These are phyloP conservation scores for Neofusicoccum umdonicola DNA, from an alignment of 2,329 filamentous ascomycete genomes.

Conservation along the genomic window DNA sequence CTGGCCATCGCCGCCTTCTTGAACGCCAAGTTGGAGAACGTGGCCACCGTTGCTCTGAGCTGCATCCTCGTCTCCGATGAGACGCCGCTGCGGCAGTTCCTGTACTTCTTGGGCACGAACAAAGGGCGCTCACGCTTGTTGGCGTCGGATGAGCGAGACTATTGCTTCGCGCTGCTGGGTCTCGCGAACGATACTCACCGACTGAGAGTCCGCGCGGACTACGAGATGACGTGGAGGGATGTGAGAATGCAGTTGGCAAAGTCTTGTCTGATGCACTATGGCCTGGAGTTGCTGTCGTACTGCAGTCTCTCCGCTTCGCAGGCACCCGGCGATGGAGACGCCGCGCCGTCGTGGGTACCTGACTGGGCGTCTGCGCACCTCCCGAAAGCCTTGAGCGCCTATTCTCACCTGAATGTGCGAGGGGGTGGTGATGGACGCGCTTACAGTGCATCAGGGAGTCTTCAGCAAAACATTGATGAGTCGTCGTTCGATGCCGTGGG, in stretches of 20 bases:
- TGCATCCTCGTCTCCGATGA: background rate
- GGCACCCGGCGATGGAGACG: background rate
- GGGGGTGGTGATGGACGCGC: background rate
- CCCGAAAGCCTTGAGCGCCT: background rate
- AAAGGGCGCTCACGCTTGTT: background rate
- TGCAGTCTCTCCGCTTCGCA: background rate
- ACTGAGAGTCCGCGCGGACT: background rate
- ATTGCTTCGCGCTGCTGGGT: constrained; percentile 8
- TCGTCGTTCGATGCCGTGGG: background rate
- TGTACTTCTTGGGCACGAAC: constrained; percentile 3
- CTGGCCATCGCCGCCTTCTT: background rate
- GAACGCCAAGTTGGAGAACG: background rate
- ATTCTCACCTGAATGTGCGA: background rate
- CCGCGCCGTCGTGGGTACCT: background rate
- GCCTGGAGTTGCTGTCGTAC: background rate
- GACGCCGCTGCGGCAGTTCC: background rate
- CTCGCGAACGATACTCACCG: background rate
- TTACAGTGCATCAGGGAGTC: background rate
- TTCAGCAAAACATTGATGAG: background rate
- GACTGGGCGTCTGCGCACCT: constrained; percentile 3
- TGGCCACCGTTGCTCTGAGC: background rate
- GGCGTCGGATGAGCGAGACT: constrained; percentile 10
- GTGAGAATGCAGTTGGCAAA: background rate
- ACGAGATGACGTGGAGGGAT: background rate
- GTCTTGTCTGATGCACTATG: background rate